phyloP scores from a whole-genome alignment of 1,139 yeast species.

The Dujonia santamariae region DNA sequence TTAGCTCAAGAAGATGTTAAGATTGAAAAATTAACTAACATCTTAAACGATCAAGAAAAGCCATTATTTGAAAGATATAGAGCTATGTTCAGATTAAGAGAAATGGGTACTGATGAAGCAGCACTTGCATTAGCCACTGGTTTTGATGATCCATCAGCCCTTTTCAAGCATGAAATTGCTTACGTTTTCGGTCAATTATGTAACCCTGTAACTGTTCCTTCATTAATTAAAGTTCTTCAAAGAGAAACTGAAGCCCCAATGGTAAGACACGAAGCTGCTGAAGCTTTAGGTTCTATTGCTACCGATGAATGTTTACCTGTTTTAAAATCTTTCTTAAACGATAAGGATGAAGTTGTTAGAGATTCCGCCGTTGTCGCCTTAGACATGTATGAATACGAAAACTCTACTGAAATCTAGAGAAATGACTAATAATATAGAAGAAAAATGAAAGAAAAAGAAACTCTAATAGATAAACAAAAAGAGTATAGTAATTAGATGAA shows the following conservation, averaged over 20 bases:
- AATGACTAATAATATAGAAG: slow-evolving; percentile 31
- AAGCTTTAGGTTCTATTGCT: slow-evolving; percentile 95
- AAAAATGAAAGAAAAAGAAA: neutral
- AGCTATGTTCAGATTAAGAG: slow-evolving; percentile 97
- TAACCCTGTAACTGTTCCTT: slow-evolving; percentile 89
- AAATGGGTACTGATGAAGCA: slow-evolving; percentile 90
- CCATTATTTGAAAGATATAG: slow-evolving; percentile 93
- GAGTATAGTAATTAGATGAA: neutral
- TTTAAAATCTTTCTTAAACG: slow-evolving; percentile 72
- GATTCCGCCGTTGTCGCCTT: slow-evolving; percentile 96
- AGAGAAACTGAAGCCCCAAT: slow-evolving; percentile 85
- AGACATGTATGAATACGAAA: slow-evolving; percentile 97
- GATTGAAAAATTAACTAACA: slow-evolving; percentile 60
- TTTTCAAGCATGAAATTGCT: slow-evolving; percentile 96
- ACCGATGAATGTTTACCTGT: slow-evolving; percentile 95
- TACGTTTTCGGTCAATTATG: slow-evolving; percentile 97
- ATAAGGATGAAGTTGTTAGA: slow-evolving; percentile 84
- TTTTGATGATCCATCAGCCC: slow-evolving; percentile 83
- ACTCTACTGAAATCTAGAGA: slow-evolving; percentile 80
- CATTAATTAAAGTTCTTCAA: slow-evolving; percentile 76
- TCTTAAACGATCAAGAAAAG: slow-evolving; percentile 71
- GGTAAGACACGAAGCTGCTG: slow-evolving; percentile 99
- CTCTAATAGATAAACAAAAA: slow-evolving; percentile 18
- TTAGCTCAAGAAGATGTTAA: slow-evolving; percentile 60
- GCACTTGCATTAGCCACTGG: slow-evolving; percentile 90